Percentiles rank a stretch among this genome's conserved stretches.
These are phyloP conservation scores for Monosporascus sp. DNA, from an alignment of 2,329 filamentous ascomycete species.

Conservation along the genomic window DNA sequence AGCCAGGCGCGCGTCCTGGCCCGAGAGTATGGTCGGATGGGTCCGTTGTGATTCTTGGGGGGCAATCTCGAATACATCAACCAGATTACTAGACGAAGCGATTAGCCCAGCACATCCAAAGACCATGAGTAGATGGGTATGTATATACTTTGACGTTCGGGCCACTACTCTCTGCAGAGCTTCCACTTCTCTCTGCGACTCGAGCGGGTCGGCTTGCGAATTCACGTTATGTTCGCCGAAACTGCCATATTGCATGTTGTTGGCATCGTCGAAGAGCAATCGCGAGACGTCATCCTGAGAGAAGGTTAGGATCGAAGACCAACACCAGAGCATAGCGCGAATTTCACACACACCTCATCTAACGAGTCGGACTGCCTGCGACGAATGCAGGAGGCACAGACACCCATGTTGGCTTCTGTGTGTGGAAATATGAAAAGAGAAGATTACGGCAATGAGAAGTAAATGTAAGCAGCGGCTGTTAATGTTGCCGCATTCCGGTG, in stretches of 20 bases:
- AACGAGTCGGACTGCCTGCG: slow-evolving; percentile 43
- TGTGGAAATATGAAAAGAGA: not conserved
- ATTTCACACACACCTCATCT: slow-evolving; percentile 43
- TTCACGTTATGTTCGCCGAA: slow-evolving; percentile 52
- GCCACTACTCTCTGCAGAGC: slow-evolving; percentile 59
- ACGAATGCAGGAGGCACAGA: slow-evolving; percentile 57
- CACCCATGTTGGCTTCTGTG: slow-evolving; percentile 42
- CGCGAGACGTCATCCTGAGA: slow-evolving; percentile 50
- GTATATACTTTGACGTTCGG: slow-evolving; percentile 56
- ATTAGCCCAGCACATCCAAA: slow-evolving; percentile 15
- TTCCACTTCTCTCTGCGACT: slow-evolving; percentile 59
- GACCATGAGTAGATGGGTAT: not conserved
- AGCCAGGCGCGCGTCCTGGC: slow-evolving; percentile 49
- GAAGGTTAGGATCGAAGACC: slow-evolving; percentile 5
- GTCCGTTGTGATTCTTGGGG: slow-evolving; percentile 38
- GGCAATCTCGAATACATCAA: slow-evolving; percentile 62
- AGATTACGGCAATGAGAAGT: not conserved
- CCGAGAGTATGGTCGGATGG: slow-evolving; percentile 31
- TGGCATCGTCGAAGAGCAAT: slow-evolving; percentile 56
- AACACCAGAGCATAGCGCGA: not conserved
- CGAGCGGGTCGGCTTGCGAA: slow-evolving; percentile 53
- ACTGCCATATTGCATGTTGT: slow-evolving; percentile 55
- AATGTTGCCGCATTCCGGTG: not conserved
- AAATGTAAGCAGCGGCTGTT: not conserved
- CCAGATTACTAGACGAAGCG: slow-evolving; percentile 49